phyloP scores from a whole-genome alignment of 2,329 filamentous ascomycete species.

The Trichoderma atroviride region DNA sequence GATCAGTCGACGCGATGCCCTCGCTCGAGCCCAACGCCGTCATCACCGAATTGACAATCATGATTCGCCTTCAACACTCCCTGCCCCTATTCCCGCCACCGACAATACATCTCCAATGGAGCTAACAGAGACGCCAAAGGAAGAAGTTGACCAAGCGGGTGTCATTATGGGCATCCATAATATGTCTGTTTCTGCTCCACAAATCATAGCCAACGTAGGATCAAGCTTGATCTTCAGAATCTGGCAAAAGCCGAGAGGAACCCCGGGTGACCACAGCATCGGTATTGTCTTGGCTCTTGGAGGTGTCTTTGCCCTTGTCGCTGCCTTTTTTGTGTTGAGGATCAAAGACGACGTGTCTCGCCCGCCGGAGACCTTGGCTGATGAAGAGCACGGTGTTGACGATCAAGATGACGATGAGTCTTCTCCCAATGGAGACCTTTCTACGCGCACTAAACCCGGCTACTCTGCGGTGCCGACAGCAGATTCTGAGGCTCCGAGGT shows the following conservation, averaged over 20 bases:
- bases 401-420: conserved; percentile 5
- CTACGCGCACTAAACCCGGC: conserved; percentile 44
- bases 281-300: conserved; percentile 84
- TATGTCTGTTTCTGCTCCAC: conserved; percentile 87
- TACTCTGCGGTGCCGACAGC: conserved; percentile 46
- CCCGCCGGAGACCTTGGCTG: conserved; percentile 44
- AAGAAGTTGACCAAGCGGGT: conserved; percentile 75
- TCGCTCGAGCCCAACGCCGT: conserved; percentile 43
- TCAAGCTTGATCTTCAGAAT: conserved; percentile 83
- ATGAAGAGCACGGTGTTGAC: conserved; percentile 46
- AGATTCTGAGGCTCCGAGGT: conserved; percentile 4
- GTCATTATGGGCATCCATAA: conserved; percentile 95
- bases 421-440: conserved; percentile 15
- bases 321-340: conserved; percentile 71
- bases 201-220: conserved; percentile 85
- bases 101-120: conserved; percentile 26
- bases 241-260: conserved; percentile 84
- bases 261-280: conserved; percentile 83
- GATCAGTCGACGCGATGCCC: conserved; percentile 77
- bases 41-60: conserved; percentile 30
- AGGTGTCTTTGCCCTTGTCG: conserved; percentile 74
- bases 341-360: conserved; percentile 63
- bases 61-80: background rate
- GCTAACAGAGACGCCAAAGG: conserved; percentile 50
- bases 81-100: conserved; percentile 28